These are phyloP conservation scores for Grigorovia yakushimaensis DNA, from an alignment of 805 yeast genomes.

Conservation along the genomic window DNA sequence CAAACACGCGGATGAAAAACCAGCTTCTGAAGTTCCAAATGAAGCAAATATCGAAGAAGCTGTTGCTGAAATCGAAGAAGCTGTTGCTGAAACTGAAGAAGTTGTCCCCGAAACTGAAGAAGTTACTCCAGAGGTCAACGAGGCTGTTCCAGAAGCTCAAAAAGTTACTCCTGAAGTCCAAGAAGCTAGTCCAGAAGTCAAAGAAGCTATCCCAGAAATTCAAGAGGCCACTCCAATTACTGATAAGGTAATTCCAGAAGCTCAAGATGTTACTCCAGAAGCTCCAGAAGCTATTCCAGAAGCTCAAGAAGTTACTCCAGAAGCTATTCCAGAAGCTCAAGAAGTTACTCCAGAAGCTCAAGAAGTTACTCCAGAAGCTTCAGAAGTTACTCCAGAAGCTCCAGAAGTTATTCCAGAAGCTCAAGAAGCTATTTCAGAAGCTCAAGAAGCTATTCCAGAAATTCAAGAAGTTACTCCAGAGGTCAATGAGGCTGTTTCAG, in stretches of 20 bases:
- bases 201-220: neutral
- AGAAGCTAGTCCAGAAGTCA: constrained; percentile 1
- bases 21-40: constrained; percentile 5
- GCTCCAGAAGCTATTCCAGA: neutral
- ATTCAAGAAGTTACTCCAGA: too few relatives aligned
- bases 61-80: constrained; percentile 1
- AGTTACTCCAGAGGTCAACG: constrained; percentile 2
- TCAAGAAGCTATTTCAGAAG: too few relatives aligned
- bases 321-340: neutral
- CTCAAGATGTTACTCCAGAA: neutral
- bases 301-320: neutral
- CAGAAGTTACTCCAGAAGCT: neutral
- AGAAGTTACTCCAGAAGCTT: neutral
- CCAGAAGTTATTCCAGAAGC: neutral
- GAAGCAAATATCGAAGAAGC: constrained; percentile 1
- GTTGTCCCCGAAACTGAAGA: neutral
- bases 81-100: constrained; percentile 2
- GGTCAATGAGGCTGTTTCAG: neutral
- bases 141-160: neutral
- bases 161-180: neutral
- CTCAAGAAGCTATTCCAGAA: too few relatives aligned
- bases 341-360: neutral
- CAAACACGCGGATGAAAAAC: too few relatives aligned
- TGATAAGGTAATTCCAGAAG: neutral
- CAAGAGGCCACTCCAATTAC: neutral